A percentile compares a stretch with the other conserved stretches of the same genome.
These are phyloP conservation scores for Pterocarpus macrocarpus DNA, from an alignment of 306 rosid species.

Conservation along the genomic window DNA sequence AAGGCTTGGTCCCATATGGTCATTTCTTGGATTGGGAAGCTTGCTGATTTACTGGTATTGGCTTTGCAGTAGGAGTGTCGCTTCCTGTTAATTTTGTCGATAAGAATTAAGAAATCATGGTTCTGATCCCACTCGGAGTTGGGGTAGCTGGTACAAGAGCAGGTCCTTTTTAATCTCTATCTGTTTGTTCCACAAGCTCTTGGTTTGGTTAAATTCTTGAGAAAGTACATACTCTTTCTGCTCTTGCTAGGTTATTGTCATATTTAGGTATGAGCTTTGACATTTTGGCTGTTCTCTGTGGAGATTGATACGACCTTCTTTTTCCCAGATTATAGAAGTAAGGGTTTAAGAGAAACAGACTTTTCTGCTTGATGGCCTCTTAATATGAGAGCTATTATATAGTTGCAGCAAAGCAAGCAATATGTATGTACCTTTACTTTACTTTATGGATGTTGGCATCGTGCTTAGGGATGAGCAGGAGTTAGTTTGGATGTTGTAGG, in stretches of 20 bases:
- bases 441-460: conserved; percentile 11
- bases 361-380: conserved; percentile 6
- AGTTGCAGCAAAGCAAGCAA: neutral
- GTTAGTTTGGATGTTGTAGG: conserved; percentile 24
- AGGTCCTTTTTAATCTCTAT: neutral
- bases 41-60: neutral
- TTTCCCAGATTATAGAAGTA: conserved; percentile 17
- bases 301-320: conserved; percentile 3
- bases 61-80: conserved; percentile 24
- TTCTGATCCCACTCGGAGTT: conserved; percentile 18
- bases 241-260: conserved; percentile 5
- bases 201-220: conserved; percentile 37
- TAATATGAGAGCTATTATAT: conserved; percentile 3
- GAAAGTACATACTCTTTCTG: conserved; percentile 5
- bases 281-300: conserved; percentile 9
- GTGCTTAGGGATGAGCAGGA: conserved; percentile 2
- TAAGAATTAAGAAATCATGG: conserved; percentile 3
- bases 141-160: neutral
- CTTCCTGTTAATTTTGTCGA: conserved; percentile 28
- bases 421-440: neutral
- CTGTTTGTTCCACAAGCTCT: conserved; percentile 7
- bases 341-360: neutral
- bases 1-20: conserved; percentile 23
- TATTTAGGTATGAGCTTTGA: conserved; percentile 17
- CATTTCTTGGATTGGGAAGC: conserved; percentile 20